Evolutionary conservation across 129 eudicot genomes (phyloP), one percentile per base, ranked within the genome.

Genomic region (Chrysanthemum lavandulifolium): DNA sequence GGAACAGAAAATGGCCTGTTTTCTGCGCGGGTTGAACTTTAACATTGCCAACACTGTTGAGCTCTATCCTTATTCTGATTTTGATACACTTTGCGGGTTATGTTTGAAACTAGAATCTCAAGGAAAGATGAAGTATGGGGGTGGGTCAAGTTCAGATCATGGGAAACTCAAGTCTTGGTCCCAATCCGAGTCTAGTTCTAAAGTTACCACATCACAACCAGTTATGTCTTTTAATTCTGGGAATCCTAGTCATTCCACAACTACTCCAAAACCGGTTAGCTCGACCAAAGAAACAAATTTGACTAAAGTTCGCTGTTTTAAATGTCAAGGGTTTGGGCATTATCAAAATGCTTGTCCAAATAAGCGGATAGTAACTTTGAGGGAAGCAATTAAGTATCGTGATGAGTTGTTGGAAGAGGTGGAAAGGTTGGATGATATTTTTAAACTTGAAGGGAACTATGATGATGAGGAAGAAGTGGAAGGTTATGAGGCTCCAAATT

Each of bases 241-340:
- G 10, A 31, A 31, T 18, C 3, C 63, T 6, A 58, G 63, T 58
- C 18, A 31, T 14, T 58, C 29, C 13, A 8, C 63, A 9, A 2
- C 63, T 5, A 31, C 63, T 12, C 63, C 36, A 0, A 27, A 61
- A 13, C 3, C 29, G 2, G 45, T 16, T 27, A 12, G 11, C 29
- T 15, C 66, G 29, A 27, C 43, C 66, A 61, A 23, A 8, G 63
- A 58, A 21, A 58, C 63, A 8, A 19, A 31, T 6, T 2, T 19
- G 29, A 16, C 63, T 31, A 58, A 58, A 19, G 33, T 58, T 58
- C 36, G 63, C 21, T 58, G 31, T 58, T 58, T 58, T 31, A 58
- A 58, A 31, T 58, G 63, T 19, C 63, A 58, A 58, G 63, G 63
- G 13, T 58, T 58, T 21, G 63, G 63, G 25, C 63, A 58, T 58